Evolutionary conservation across 495 filamentous ascomycete species (phyloP).

Genomic region (Talaromyces nanjingensis): DNA sequence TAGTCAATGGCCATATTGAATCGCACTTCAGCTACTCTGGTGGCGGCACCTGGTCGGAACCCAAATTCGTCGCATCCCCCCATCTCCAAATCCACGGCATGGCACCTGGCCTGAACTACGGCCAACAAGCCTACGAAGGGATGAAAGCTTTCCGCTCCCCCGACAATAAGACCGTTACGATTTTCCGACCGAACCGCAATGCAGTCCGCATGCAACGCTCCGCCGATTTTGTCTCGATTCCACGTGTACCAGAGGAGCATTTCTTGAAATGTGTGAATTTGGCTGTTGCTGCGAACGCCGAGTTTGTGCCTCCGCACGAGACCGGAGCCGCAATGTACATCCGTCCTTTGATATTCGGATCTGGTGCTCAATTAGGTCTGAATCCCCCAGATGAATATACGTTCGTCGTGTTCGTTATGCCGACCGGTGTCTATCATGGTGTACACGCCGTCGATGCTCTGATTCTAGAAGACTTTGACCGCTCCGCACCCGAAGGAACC

Average conservation of each 20-base stretch:
- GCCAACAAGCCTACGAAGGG: constrained; percentile 89
- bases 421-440: constrained; percentile 86
- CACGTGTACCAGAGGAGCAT: constrained; percentile 60
- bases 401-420: constrained; percentile 76
- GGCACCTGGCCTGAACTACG: constrained; percentile 87
- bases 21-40: constrained; percentile 62
- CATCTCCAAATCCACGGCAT: constrained; percentile 82
- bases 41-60: constrained; percentile 58
- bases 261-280: constrained; percentile 70
- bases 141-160: constrained; percentile 83
- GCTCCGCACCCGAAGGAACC: constrained; percentile 65
- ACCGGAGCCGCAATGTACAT: constrained; percentile 87
- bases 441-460: constrained; percentile 71
- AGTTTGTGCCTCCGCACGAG: constrained; percentile 76
- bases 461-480: constrained; percentile 72
- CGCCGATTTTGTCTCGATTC: constrained; percentile 71
- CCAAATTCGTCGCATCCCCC: constrained; percentile 66
- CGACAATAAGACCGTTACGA: constrained; percentile 50
- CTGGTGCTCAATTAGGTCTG: constrained; percentile 70
- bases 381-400: constrained; percentile 83
- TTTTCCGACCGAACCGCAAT: constrained; percentile 79
- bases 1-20: constrained; percentile 36
- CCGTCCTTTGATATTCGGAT: constrained; percentile 79
- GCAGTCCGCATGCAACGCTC: constrained; percentile 74
- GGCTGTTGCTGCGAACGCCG: constrained; percentile 79